Evolutionary conservation across 2,329 filamentous ascomycete species (phyloP), one percentile per base, ranked within the genome.

Genomic region (Hypoxylon sp.): DNA sequence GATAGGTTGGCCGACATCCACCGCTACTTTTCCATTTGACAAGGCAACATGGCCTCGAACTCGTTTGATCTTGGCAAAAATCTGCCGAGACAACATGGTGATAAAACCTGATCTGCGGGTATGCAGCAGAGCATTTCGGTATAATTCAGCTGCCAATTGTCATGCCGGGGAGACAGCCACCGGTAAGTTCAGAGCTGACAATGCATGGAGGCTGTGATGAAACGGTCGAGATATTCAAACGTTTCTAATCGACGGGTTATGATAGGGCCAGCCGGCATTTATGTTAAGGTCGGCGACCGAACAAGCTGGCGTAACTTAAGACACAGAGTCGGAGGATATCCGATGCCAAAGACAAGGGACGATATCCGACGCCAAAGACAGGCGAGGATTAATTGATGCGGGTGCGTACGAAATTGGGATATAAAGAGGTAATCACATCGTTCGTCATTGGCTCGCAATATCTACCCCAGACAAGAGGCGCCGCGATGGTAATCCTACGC

Each of bases 311-410:
- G 22, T 31, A 24, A 33, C 24, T 14, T 29, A 37, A 33, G 19
- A 37, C 17, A 17, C 35, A 5, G 17, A 46, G 33, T n/a, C 22
- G 19, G 26, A 19, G 33, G 24, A 37, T 8, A 31, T 52, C 50
- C 52, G 14, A 31, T 47, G 65, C 29, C 31, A 48, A 48, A 39
- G 52, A 33, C 13, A 24, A 8, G 24, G 19, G 26, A n/a, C 26
- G 24, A 37, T 8, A 31, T 52, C 50, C 52, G 14, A 31, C 39
- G 65, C 29, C 39, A 48, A 48, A 39, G 48, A 33, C 13, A 24
- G 8, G 17, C 33, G 10, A 58, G 51, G 13, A 60, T 57, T 60
- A 44, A 61, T 63, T 57, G 37, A 64, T 61, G 60, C 60, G 52
- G 26, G 51, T 55, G 50, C 44, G 13, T 56, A n/a, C 51, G 31